These are phyloP conservation scores for Salix suchowensis DNA, from an alignment of 345 rosid species.

Conservation along the genomic window DNA sequence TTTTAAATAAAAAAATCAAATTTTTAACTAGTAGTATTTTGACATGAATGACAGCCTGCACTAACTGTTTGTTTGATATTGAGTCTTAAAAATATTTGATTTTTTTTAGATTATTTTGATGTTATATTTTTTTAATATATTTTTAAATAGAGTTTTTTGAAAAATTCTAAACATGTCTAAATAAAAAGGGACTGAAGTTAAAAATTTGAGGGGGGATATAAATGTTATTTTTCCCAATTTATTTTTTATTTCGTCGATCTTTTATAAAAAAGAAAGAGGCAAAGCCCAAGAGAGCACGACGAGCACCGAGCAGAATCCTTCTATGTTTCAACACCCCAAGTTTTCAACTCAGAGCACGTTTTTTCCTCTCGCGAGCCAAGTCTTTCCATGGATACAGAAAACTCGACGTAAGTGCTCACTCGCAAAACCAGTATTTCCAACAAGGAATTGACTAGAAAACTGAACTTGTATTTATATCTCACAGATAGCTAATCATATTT, in stretches of 20 bases:
- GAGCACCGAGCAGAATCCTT: not conserved
- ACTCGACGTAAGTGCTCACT: conserved; percentile 24
- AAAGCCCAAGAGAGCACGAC: not conserved
- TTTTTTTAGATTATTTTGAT: too few species aligned
- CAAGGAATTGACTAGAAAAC: not conserved
- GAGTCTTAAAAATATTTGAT: too few species aligned
- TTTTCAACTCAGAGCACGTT: not conserved
- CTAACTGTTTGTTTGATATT: too few species aligned
- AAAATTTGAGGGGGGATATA: not conserved
- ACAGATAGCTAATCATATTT: not conserved
- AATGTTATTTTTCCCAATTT: not conserved
- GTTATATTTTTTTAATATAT: too few species aligned
- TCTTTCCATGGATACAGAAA: conserved; percentile 29
- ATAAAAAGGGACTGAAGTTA: not conserved
- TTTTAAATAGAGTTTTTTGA: too few species aligned
- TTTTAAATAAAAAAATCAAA: too few species aligned
- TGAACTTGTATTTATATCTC: not conserved
- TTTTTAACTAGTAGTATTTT: too few species aligned
- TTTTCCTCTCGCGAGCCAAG: not conserved
- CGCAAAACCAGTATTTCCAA: not conserved
- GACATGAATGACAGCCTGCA: too few species aligned
- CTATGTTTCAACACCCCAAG: not conserved
- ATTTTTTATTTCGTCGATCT: not conserved
- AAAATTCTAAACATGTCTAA: too few species aligned
- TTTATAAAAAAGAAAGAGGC: not conserved